Evolutionary conservation across 2,329 filamentous ascomycete genomes (phyloP).

Genomic region (Akanthomyces lecanii): DNA sequence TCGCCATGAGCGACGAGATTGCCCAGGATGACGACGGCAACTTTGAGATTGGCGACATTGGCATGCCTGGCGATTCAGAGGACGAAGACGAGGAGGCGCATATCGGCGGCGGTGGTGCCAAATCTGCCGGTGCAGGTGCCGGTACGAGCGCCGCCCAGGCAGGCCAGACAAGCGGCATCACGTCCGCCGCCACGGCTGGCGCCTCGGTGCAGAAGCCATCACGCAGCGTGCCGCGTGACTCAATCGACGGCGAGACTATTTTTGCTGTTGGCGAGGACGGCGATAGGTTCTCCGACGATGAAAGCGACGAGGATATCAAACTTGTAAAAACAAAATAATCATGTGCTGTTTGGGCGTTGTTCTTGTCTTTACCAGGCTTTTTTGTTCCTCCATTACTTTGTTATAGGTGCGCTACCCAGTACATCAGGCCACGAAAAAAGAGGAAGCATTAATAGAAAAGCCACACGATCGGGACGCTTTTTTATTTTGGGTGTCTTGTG

Average conservation of each 20-base stretch:
- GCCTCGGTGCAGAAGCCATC: slow-evolving; percentile 7
- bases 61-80: slow-evolving; percentile 63
- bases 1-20: slow-evolving; percentile 98
- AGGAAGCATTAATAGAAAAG: neutral
- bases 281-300: slow-evolving; percentile 79
- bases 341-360: slow-evolving; percentile 18
- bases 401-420: neutral
- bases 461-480: neutral
- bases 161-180: slow-evolving; percentile 9
- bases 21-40: slow-evolving; percentile 94
- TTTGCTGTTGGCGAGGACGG: slow-evolving; percentile 86
- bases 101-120: slow-evolving; percentile 39
- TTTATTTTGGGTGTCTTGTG: too few species aligned
- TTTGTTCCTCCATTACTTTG: neutral
- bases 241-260: slow-evolving; percentile 83
- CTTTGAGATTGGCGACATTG: slow-evolving; percentile 92
- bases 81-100: slow-evolving; percentile 51
- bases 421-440: neutral
- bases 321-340: slow-evolving; percentile 46
- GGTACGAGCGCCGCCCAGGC: neutral
- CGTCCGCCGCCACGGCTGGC: neutral
- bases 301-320: slow-evolving; percentile 50
- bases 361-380: neutral
- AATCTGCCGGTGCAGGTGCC: slow-evolving; percentile 1
- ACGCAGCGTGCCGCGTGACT: slow-evolving; percentile 46